Evolutionary conservation across 2,329 filamentous ascomycete genomes (phyloP), one percentile per base, ranked within the genome.

Genomic region (Fusarium sp.): DNA sequence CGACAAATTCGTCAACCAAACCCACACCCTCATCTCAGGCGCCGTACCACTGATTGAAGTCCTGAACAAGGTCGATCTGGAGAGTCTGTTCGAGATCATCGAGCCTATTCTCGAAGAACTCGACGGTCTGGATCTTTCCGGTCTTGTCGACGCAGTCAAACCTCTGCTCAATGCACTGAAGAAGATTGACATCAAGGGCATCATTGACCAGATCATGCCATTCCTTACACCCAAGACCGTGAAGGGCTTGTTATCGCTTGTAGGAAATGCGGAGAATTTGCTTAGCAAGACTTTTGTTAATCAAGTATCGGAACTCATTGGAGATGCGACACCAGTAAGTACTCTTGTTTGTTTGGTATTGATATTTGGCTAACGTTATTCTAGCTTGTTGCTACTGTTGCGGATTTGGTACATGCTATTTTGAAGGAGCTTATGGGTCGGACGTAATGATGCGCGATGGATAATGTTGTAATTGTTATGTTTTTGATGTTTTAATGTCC

Each of bases 251-350:
- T 66, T 84, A 10, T 38, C 55, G 16, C 8, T 66, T n/a, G 63
- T 66, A 8, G 76, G 73, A 27, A 83, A 84, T 32, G 82, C 82
- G 1, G 78, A 81, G 56, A 63, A 72, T 25, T 71, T 84, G 16
- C 68, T 84, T 9, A 80, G 77, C 7, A 68, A 77, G 29, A 75
- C 77, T 2, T 84, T 84, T 67, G 80, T 84, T 9, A 76, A 78
- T 22, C 81, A 84, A 65, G 82, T 82, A 40, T 77, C 77, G 4
- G 82, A 84, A 59, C 72, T 84, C 34, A 84, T 83, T 70, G 71
- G 71, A 44, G 71, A 73, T 27, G 71, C 71, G 18, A 73, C 71
- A 55, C 71, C 71, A n/a, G 71, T 73, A 67, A 67, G 71, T 70
- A 8, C 10, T 22, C 5, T 4, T 0, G 25, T 2, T 16, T 6